These are phyloP conservation scores for Penicillium rolfsii DNA, from an alignment of 2,329 filamentous ascomycete genomes.

Conservation along the genomic window DNA sequence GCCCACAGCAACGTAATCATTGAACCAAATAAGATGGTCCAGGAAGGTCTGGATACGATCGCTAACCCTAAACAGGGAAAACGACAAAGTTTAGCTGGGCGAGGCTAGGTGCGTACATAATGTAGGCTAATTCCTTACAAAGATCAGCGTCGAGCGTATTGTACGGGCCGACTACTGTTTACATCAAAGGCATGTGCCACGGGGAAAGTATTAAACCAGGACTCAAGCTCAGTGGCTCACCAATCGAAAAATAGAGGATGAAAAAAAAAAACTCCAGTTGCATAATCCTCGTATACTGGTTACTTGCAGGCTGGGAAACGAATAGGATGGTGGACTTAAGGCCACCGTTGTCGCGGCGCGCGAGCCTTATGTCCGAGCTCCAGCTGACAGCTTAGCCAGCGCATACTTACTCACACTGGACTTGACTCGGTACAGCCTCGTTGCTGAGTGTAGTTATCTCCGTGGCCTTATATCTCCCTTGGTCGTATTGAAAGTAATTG, in stretches of 20 bases:
- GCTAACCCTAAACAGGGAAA: neutral
- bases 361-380: slow-evolving; percentile 9
- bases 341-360: neutral
- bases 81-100: neutral
- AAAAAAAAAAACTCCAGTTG: slow-evolving; percentile 14
- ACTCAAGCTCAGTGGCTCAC: neutral
- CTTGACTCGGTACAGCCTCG: neutral
- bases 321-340: slow-evolving; percentile 4
- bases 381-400: neutral
- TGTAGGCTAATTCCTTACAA: neutral
- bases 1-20: neutral
- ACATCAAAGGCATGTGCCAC: neutral
- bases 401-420: neutral
- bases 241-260: neutral
- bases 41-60: neutral
- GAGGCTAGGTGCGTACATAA: neutral
- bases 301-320: neutral
- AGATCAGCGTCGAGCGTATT: neutral
- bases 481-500: neutral
- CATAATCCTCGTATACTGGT: slow-evolving; percentile 4
- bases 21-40: neutral
- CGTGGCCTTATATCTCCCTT: too few species aligned
- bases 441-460: neutral
- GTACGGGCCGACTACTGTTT: neutral
- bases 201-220: neutral